Percentiles rank a stretch among this genome's conserved stretches.
Conservation (phyloP, 2,329 filamentous ascomycete species). For the Penicillium sp. region DNA sequence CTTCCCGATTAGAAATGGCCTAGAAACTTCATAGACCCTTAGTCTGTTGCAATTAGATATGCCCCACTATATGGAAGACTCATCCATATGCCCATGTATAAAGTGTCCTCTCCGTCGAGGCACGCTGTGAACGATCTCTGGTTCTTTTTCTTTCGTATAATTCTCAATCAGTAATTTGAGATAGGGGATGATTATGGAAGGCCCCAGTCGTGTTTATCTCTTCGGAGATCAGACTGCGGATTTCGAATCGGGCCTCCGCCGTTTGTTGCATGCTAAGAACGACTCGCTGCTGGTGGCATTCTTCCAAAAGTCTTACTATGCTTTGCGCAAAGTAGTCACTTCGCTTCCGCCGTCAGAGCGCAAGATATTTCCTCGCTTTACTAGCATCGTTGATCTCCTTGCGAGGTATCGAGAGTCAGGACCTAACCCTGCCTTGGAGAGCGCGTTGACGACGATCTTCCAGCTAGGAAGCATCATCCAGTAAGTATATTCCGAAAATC, state of each 20-base stretch:
- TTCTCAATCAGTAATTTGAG: slow-evolving; percentile 7
- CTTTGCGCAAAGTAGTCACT: slow-evolving; percentile 43
- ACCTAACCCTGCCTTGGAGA: slow-evolving; percentile 43
- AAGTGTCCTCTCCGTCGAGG: slow-evolving; percentile 16
- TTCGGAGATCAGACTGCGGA: slow-evolving; percentile 50
- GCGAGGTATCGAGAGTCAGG: slow-evolving; percentile 34
- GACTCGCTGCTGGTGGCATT: slow-evolving; percentile 44
- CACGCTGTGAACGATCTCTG: not conserved
- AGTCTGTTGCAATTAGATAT: not conserved
- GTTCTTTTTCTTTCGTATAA: slow-evolving; percentile 10
- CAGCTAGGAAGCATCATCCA: slow-evolving; percentile 47
- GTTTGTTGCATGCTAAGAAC: slow-evolving; percentile 43
- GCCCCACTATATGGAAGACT: slow-evolving; percentile 10
- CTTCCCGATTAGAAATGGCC: not conserved
- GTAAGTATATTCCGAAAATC: slow-evolving; percentile 29
- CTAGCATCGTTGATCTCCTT: slow-evolving; percentile 40
- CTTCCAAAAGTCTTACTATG: slow-evolving; percentile 45
- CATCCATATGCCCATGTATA: slow-evolving; percentile 16
- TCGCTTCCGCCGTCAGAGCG: slow-evolving; percentile 36
- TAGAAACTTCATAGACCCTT: slow-evolving; percentile 3
- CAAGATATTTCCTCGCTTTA: slow-evolving; percentile 41
- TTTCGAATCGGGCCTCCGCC: slow-evolving; percentile 43
- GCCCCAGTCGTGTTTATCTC: slow-evolving; percentile 41
- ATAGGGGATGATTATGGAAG: slow-evolving; percentile 30
- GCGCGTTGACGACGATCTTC: slow-evolving; percentile 45